Conservation (phyloP, 768 basidiomycete species). For the Russula dissimulans region DNA sequence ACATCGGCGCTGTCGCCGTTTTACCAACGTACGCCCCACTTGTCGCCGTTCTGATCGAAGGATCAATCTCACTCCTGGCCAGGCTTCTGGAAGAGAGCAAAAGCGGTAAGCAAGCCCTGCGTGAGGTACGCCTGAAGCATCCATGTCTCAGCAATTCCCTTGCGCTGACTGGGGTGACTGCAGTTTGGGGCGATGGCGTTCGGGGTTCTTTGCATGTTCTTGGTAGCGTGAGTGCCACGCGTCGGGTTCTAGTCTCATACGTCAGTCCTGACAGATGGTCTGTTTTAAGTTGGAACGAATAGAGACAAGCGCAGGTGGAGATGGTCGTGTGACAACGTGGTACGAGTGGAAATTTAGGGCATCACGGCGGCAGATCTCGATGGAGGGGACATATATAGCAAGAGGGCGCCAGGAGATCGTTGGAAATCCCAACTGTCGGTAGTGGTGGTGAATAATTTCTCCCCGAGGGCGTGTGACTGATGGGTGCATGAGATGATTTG, state of each 20-base stretch:
- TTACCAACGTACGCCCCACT: constrained; percentile 64
- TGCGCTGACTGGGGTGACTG: constrained; percentile 15
- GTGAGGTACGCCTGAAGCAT: constrained; percentile 52
- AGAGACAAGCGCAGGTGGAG: constrained; percentile 24
- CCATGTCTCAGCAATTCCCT: not conserved
- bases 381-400: not conserved
- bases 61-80: constrained; percentile 4
- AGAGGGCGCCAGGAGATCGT: not conserved
- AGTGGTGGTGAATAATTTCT: no score
- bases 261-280: constrained; percentile 12
- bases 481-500: no score
- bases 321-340: constrained; percentile 17
- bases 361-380: constrained; percentile 9
- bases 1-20: constrained; percentile 89
- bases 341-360: not conserved
- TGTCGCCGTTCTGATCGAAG: constrained; percentile 5
- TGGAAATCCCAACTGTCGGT: not conserved
- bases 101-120: constrained; percentile 79
- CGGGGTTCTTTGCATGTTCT: constrained; percentile 85
- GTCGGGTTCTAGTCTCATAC: constrained; percentile 1
- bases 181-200: constrained; percentile 90
- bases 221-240: constrained; percentile 67
- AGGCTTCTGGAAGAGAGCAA: constrained; percentile 83
- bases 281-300: constrained; percentile 67
- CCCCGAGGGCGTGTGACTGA: no score